These are phyloP conservation scores for Pontederia crassipes DNA, from an alignment of 176 grass and related monocot species.

Conservation along the genomic window DNA sequence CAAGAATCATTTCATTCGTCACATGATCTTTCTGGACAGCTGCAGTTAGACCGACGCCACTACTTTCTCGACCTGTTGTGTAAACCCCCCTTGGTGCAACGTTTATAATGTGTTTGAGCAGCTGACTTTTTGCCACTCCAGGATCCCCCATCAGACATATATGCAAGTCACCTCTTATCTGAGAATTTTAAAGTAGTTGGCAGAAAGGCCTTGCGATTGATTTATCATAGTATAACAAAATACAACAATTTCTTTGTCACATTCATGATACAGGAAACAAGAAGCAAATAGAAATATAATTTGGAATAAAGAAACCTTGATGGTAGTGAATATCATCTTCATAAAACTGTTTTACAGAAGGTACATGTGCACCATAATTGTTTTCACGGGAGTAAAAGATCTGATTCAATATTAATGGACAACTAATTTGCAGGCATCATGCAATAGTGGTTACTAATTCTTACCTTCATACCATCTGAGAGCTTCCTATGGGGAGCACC, in stretches of 20 bases:
- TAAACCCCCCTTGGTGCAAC: slow-evolving; percentile 98
- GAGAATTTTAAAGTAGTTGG: neutral
- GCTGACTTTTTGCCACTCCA: slow-evolving; percentile 98
- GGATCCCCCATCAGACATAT: slow-evolving; percentile 99
- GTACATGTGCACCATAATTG: too few species aligned
- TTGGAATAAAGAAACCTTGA: too few species aligned
- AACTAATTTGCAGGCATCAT: too few species aligned
- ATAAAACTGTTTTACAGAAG: too few species aligned
- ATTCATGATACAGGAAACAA: too few species aligned
- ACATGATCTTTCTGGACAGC: slow-evolving; percentile 91
- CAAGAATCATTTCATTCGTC: slow-evolving; percentile 95
- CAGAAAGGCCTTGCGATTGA: neutral
- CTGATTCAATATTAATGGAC: too few species aligned
- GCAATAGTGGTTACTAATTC: too few species aligned
- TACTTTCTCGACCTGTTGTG: slow-evolving; percentile 90
- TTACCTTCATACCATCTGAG: slow-evolving; percentile 94
- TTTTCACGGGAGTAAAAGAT: too few species aligned
- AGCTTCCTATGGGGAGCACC: slow-evolving; percentile 91
- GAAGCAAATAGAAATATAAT: too few species aligned
- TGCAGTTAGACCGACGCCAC: slow-evolving; percentile 95
- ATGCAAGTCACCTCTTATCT: slow-evolving; percentile 99
- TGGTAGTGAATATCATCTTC: too few species aligned
- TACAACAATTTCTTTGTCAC: too few species aligned
- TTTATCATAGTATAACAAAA: too few species aligned
- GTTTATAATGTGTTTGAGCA: slow-evolving; percentile 96